Conservation (phyloP, 257 asterid species). For the Nicotiana noctiflora region DNA sequence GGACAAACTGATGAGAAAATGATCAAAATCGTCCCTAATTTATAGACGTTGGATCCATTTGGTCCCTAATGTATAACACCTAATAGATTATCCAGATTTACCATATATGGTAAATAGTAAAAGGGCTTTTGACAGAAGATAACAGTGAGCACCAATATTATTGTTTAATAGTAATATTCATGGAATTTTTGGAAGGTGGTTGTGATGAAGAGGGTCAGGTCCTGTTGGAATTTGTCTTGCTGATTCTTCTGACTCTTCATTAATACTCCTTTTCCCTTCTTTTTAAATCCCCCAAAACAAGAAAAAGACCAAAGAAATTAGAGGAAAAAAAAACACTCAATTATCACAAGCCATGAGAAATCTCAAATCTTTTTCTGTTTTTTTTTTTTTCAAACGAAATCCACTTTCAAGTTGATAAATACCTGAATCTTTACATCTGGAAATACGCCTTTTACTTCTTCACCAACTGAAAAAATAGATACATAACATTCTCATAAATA, state of each 20-base stretch:
- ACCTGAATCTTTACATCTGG: background rate
- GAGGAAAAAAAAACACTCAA: too few species aligned
- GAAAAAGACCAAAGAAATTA: background rate
- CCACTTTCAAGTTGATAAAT: too few species aligned
- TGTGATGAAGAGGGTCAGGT: slow-evolving; percentile 22
- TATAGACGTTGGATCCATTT: too few species aligned
- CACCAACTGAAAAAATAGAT: background rate
- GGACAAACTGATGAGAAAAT: too few species aligned
- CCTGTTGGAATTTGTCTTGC: slow-evolving; percentile 21
- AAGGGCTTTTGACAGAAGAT: background rate
- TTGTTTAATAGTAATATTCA: background rate
- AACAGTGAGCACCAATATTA: background rate
- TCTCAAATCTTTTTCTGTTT: background rate
- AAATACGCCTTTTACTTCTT: background rate
- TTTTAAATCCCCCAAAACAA: background rate
- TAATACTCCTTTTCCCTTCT: background rate
- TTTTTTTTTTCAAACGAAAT: background rate
- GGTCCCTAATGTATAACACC: too few species aligned
- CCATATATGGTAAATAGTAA: too few species aligned
- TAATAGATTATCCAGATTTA: too few species aligned
- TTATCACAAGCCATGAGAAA: too few species aligned
- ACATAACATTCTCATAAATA: background rate
- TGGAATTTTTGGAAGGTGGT: background rate
- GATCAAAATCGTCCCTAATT: too few species aligned
- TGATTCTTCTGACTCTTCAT: background rate